Conservation (phyloP, 2,329 filamentous ascomycete species). For the Penicillium crustosum region DNA sequence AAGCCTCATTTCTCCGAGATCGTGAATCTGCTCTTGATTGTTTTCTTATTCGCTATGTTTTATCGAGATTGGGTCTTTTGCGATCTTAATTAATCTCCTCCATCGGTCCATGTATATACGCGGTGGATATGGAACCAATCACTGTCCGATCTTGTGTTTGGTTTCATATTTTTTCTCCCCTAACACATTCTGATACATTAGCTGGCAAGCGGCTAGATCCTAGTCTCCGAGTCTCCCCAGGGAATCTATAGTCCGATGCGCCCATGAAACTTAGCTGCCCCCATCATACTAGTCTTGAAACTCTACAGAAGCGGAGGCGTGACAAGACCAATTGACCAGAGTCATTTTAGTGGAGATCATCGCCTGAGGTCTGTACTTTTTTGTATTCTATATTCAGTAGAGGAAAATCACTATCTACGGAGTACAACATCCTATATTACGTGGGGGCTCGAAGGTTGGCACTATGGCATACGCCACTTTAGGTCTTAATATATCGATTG, state of each 20-base stretch:
- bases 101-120: neutral
- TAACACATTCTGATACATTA: neutral
- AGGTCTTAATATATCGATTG: neutral
- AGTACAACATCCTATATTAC: neutral
- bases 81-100: neutral
- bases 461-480: slow-evolving; percentile 1
- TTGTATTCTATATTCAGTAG: neutral
- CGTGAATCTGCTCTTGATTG: neutral
- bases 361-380: neutral
- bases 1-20: neutral
- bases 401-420: neutral
- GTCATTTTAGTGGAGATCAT: neutral
- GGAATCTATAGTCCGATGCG: neutral
- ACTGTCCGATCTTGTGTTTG: neutral
- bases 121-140: neutral
- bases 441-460: neutral
- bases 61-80: neutral
- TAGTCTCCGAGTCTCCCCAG: neutral
- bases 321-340: neutral
- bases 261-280: neutral
- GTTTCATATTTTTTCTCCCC: neutral
- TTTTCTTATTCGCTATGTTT: neutral
- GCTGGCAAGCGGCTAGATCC: neutral
- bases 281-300: neutral
- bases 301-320: neutral